Conservation (phyloP, 306 rosid genomes). For the Quercus ilex region DNA sequence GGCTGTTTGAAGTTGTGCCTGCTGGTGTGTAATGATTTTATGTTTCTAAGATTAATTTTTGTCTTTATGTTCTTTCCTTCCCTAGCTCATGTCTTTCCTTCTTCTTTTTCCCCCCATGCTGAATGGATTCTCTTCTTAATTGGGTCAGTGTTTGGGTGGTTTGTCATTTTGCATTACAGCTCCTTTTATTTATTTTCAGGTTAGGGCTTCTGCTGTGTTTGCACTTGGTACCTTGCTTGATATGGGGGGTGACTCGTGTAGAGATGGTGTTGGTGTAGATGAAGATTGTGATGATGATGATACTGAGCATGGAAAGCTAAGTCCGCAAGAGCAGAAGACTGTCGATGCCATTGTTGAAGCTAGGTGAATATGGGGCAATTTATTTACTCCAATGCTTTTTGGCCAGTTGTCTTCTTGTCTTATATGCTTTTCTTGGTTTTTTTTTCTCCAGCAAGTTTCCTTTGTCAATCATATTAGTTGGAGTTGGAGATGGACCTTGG, state of each 20-base stretch:
- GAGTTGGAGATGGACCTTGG: slow-evolving; percentile 58
- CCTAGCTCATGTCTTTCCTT: not conserved
- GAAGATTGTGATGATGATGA: slow-evolving; percentile 90
- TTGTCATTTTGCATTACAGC: not conserved
- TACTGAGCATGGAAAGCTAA: slow-evolving; percentile 63
- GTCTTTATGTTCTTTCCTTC: not conserved
- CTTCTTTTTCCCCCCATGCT: not conserved
- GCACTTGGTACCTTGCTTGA: slow-evolving; percentile 92
- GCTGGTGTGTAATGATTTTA: not conserved
- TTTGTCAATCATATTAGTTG: slow-evolving; percentile 85
- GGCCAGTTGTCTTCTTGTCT: slow-evolving; percentile 17
- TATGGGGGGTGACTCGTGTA: slow-evolving; percentile 65
- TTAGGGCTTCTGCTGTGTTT: slow-evolving; percentile 95
- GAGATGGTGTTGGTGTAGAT: slow-evolving; percentile 75
- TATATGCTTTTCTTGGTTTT: not conserved
- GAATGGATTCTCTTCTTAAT: slow-evolving; percentile 2
- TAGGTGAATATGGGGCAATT: slow-evolving; percentile 46
- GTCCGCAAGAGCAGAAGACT: slow-evolving; percentile 93
- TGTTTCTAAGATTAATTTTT: not conserved
- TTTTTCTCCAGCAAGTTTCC: slow-evolving; percentile 65
- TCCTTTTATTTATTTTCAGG: slow-evolving; percentile 52
- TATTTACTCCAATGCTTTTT: not conserved
- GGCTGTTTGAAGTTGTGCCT: not conserved
- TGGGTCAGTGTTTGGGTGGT: slow-evolving; percentile 1
- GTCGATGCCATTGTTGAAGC: slow-evolving; percentile 91